A percentile compares a stretch with the other conserved stretches of the same genome.
Evolutionary conservation across 169 alveolate genomes (phyloP).

Genomic region (Neospora caninum): DNA sequence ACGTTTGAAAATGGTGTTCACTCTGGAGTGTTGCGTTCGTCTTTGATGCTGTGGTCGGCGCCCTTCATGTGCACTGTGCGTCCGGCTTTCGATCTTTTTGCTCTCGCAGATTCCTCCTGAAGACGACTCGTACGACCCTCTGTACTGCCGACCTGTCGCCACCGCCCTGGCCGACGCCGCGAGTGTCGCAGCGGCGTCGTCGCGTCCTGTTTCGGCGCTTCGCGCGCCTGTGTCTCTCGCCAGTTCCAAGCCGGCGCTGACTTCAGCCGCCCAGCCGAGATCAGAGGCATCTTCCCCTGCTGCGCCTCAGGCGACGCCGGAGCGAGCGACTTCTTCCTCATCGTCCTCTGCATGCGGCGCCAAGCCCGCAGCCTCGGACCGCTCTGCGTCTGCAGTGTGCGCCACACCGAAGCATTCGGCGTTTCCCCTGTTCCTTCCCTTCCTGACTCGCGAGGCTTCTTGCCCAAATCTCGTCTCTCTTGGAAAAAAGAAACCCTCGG

Average conservation of each 20-base stretch:
- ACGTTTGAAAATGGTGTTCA: no score
- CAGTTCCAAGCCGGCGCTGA: neutral
- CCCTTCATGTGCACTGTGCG: no score
- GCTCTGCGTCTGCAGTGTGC: neutral
- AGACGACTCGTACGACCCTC: conserved; percentile 37
- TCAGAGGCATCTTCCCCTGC: no score
- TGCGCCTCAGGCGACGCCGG: neutral
- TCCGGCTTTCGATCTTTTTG: neutral
- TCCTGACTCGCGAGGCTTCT: neutral
- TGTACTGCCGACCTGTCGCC: neutral
- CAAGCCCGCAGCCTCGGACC: neutral
- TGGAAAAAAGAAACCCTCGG: neutral
- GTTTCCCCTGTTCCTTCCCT: neutral
- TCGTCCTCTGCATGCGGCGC: neutral
- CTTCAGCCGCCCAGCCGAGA: no score
- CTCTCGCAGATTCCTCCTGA: conserved; percentile 49
- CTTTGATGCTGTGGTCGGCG: no score
- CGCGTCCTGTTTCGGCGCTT: neutral
- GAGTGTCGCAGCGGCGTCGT: neutral
- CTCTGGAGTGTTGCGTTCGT: no score
- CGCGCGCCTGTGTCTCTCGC: neutral
- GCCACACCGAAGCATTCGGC: neutral
- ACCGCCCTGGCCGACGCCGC: neutral
- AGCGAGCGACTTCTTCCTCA: neutral
- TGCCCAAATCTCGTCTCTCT: neutral